Evolutionary conservation across 208 protist genomes (phyloP).

Genomic region (Crithidia brevicula): DNA sequence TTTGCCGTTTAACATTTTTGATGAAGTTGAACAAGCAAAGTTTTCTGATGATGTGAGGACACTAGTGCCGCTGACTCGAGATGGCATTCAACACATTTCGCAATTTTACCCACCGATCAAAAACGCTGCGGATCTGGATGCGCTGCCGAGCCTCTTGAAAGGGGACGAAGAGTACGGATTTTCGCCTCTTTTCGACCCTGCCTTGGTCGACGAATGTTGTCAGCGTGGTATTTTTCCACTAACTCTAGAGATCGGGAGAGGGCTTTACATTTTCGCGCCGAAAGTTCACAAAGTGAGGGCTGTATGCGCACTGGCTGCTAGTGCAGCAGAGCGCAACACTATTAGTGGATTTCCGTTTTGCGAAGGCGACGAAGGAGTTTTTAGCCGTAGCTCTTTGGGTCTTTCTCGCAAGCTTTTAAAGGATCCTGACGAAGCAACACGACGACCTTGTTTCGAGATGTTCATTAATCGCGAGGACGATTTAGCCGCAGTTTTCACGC

Average conservation of each 20-base stretch:
- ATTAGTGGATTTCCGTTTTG: slow-evolving; percentile 48
- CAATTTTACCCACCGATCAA: slow-evolving; percentile 34
- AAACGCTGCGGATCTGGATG: slow-evolving; percentile 48
- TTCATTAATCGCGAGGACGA: slow-evolving; percentile 82
- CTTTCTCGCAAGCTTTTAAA: slow-evolving; percentile 60
- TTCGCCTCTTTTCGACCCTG: slow-evolving; percentile 70
- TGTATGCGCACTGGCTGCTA: slow-evolving; percentile 41
- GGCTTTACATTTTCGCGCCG: slow-evolving; percentile 61
- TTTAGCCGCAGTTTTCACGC: slow-evolving; percentile 52
- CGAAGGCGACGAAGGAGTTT: slow-evolving; percentile 35
- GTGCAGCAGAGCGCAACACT: slow-evolving; percentile 20
- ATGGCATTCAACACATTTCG: slow-evolving; percentile 36
- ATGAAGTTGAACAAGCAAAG: slow-evolving; percentile 38
- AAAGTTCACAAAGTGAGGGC: slow-evolving; percentile 70
- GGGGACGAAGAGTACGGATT: slow-evolving; percentile 59
- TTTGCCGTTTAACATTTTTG: slow-evolving; percentile 25
- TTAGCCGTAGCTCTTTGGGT: slow-evolving; percentile 29
- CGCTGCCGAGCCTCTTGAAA: slow-evolving; percentile 34
- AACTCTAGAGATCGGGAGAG: slow-evolving; percentile 27
- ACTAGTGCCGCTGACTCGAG: slow-evolving; percentile 27
- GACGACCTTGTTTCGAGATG: slow-evolving; percentile 46
- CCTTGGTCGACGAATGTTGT: slow-evolving; percentile 71
- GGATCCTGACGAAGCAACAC: slow-evolving; percentile 27
- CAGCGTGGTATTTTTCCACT: slow-evolving; percentile 80
- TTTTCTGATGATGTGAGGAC: slow-evolving; percentile 32